Percentiles rank a stretch among this genome's conserved stretches.
Evolutionary conservation across 1,284 basidiomycete genomes (phyloP).

Genomic region (Puccinia coronata): DNA sequence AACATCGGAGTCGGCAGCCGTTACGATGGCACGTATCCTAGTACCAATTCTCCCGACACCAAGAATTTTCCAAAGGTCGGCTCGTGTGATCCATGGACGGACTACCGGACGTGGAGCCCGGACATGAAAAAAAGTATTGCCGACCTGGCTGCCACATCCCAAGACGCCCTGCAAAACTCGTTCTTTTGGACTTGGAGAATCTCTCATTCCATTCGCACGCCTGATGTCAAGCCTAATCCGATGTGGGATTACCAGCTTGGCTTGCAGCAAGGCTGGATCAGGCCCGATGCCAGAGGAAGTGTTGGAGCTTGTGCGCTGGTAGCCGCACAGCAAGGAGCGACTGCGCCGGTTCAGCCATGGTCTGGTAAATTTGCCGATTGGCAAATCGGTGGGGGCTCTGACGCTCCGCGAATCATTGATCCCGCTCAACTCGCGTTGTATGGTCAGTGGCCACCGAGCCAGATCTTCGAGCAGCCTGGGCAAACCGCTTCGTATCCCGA

Average conservation of each 20-base stretch:
- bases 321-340: slow-evolving; percentile 30
- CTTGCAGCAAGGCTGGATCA: slow-evolving; percentile 52
- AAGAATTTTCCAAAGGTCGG: slow-evolving; percentile 43
- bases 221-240: slow-evolving; percentile 53
- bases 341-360: slow-evolving; percentile 26
- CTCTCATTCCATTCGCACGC: slow-evolving; percentile 47
- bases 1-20: slow-evolving; percentile 52
- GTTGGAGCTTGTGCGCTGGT: slow-evolving; percentile 33
- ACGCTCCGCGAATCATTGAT: slow-evolving; percentile 24
- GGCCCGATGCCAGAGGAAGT: slow-evolving; percentile 44
- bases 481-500: slow-evolving; percentile 48
- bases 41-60: slow-evolving; percentile 1
- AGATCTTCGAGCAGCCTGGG: slow-evolving; percentile 22
- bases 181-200: slow-evolving; percentile 55
- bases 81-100: slow-evolving; percentile 53
- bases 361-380: slow-evolving; percentile 22
- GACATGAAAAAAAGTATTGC: slow-evolving; percentile 52
- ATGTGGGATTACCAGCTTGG: slow-evolving; percentile 52
- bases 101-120: slow-evolving; percentile 51
- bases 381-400: slow-evolving; percentile 13
- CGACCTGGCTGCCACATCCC: slow-evolving; percentile 52
- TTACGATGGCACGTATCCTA: slow-evolving; percentile 50
- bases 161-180: slow-evolving; percentile 55
- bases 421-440: slow-evolving; percentile 30
- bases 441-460: slow-evolving; percentile 28